Base-by-base conservation (phyloP, 495 filamentous ascomycete genomes). In the Trichoderma asperelloides region DNA sequence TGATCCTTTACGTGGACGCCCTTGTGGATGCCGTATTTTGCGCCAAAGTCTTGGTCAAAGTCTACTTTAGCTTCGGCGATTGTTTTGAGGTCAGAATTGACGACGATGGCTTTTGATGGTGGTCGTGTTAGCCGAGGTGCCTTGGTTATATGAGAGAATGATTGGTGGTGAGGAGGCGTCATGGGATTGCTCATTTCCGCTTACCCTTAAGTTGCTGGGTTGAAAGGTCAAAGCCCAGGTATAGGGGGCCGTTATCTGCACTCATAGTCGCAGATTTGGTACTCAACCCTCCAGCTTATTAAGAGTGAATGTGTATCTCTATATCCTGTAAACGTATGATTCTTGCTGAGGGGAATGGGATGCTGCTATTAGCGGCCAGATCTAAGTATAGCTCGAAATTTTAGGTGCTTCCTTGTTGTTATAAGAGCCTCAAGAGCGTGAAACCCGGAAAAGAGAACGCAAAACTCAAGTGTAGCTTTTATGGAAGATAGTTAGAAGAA, bases 171-270 rank as follows among this genome's bases (percentile, higher is more conserved):
- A 47, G 55, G 11, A 16, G 43, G 33, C 5, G 33, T 37, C 33
- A 3, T 37, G 0, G 6, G 9, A 37, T 37, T 37, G 57, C 41
- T n/a, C 18, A 40, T 5, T 55, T 49, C 27, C 47, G 75, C 78
- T 67, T 69, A 84, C 90, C 91, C 83, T 98, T 98, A 33, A 97
- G 82, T 74, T 97, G 93, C 78, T 97, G 95, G 67, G 95, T 98
- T 30, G 93, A 96, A 62, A 98, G 89, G 76, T 98, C 94, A 74
- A 97, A 94, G 51, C 94, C 94, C 67, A 97, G 84, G 70, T 96
- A 97, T 66, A 96, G 81, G 16, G 91, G 88, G 21, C 78, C 80
- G 25, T 60, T 60, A 49, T 78, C 68, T 51, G 76, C 70, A 66
- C 73, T 72, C 82, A 84, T 84, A 37, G 25, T 60, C 12, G 55